phyloP scores from a whole-genome alignment of 2,329 filamentous ascomycete species.

The Aspergillus tamarii region DNA sequence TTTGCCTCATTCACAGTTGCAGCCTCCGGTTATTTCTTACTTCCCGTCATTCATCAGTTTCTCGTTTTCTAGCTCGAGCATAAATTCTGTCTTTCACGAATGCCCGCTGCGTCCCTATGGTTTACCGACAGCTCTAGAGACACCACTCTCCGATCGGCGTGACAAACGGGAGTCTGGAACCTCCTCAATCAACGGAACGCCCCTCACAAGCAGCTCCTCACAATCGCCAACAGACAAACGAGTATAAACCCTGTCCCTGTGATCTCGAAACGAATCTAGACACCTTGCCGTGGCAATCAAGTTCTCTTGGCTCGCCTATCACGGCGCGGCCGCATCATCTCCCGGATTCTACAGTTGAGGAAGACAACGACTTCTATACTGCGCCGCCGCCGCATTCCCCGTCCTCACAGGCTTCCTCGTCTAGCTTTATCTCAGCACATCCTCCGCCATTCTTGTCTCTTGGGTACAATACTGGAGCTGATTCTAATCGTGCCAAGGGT shows the following conservation, averaged over 20 bases:
- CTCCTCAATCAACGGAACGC: conserved; percentile 17
- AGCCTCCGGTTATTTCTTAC: not conserved
- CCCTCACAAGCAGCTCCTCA: conserved; percentile 8
- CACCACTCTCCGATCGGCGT: conserved; percentile 11
- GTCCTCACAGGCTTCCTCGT: conserved; percentile 46
- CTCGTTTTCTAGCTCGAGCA: not conserved
- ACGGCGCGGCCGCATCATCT: conserved; percentile 47
- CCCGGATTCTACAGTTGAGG: conserved; percentile 45
- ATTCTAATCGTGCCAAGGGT: conserved; percentile 43
- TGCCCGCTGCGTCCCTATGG: not conserved
- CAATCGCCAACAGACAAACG: conserved; percentile 3
- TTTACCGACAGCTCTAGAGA: conserved; percentile 13
- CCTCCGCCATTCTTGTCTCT: conserved; percentile 68
- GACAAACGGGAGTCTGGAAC: conserved; percentile 20
- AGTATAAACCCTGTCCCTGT: conserved; percentile 2
- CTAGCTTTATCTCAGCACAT: conserved; percentile 55
- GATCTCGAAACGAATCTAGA: conserved; percentile 15
- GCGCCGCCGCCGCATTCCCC: conserved; percentile 44
- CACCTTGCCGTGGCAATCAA: conserved; percentile 39
- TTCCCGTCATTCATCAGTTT: not conserved
- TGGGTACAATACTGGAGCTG: conserved; percentile 55
- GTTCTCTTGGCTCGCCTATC: conserved; percentile 42
- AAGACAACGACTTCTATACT: conserved; percentile 43
- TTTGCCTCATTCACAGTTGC: conserved; percentile 8
- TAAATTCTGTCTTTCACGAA: not conserved